Percentiles rank a stretch among this genome's conserved stretches.
Conservation (phyloP, 805 yeast genomes). For the Blastobotrys attinorum region DNA sequence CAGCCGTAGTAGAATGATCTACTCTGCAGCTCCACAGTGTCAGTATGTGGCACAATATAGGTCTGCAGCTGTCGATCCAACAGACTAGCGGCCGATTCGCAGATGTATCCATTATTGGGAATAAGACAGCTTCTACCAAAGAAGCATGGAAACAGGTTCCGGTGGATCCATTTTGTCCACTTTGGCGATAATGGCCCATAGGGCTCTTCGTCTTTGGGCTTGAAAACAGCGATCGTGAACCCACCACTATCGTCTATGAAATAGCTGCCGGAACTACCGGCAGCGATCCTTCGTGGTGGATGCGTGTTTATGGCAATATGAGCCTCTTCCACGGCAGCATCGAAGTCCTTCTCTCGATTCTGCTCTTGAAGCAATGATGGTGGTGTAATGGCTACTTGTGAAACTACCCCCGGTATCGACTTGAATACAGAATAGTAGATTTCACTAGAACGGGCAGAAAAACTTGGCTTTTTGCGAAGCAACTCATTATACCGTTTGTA, state of each 20-base stretch:
- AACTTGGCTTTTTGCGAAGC: not conserved
- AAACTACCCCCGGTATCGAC: slow-evolving; percentile 30
- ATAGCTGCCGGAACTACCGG: slow-evolving; percentile 68
- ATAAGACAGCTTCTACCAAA: slow-evolving; percentile 67
- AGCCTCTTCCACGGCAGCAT: slow-evolving; percentile 36
- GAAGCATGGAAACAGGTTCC: slow-evolving; percentile 69
- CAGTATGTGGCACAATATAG: slow-evolving; percentile 59
- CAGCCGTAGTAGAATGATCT: slow-evolving; percentile 44
- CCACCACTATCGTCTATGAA: slow-evolving; percentile 38
- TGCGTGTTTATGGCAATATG: slow-evolving; percentile 40
- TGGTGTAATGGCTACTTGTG: no score
- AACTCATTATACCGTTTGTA: not conserved
- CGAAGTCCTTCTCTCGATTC: slow-evolving; percentile 28
- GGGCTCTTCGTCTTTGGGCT: slow-evolving; percentile 76
- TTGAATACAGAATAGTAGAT: slow-evolving; percentile 51
- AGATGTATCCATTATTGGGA: slow-evolving; percentile 63
- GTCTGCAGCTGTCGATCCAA: slow-evolving; percentile 53
- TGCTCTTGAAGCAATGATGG: slow-evolving; percentile 22
- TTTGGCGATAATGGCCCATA: slow-evolving; percentile 72
- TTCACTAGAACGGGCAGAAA: slow-evolving; percentile 20
- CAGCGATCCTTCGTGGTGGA: slow-evolving; percentile 45
- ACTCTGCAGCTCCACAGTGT: slow-evolving; percentile 43
- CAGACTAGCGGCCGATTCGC: slow-evolving; percentile 66
- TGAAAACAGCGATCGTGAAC: slow-evolving; percentile 52
- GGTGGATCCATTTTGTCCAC: slow-evolving; percentile 72